Percentiles rank a stretch among this genome's conserved stretches.
These are phyloP conservation scores for Trichosanthes cucumerina DNA, from an alignment of 306 rosid genomes.

Conservation along the genomic window DNA sequence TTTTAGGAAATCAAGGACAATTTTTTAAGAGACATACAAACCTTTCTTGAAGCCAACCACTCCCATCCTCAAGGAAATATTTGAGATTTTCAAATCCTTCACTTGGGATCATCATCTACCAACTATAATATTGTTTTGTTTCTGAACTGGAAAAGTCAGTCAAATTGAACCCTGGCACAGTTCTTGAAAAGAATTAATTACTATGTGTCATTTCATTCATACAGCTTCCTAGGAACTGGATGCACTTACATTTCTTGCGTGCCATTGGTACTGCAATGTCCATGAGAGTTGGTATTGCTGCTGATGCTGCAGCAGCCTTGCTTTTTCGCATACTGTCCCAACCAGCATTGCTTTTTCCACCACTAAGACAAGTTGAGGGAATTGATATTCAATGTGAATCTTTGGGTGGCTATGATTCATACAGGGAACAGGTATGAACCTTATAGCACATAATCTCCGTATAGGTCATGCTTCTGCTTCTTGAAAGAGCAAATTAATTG, in stretches of 20 bases:
- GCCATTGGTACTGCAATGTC: conserved; percentile 99
- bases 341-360: conserved; percentile 94
- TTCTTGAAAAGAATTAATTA: background rate
- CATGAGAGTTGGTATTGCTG: conserved; percentile 93
- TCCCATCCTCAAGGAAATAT: background rate
- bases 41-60: background rate
- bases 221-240: conserved; percentile 98
- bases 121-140: background rate
- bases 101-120: background rate
- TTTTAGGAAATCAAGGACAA: background rate
- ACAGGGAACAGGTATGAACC: conserved; percentile 62
- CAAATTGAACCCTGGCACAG: background rate
- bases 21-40: background rate
- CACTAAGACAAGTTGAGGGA: conserved; percentile 89
- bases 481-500: background rate
- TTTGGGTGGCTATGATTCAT: conserved; percentile 62
- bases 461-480: background rate
- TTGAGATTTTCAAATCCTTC: background rate
- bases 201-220: conserved; percentile 1
- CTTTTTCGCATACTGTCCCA: conserved; percentile 93
- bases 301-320: conserved; percentile 98
- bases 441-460: background rate
- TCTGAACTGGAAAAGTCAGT: background rate
- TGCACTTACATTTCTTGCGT: conserved; percentile 97
- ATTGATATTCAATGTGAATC: conserved; percentile 78